These are phyloP conservation scores for Podaxis sp. DNA, from an alignment of 768 basidiomycete genomes.

Conservation along the genomic window DNA sequence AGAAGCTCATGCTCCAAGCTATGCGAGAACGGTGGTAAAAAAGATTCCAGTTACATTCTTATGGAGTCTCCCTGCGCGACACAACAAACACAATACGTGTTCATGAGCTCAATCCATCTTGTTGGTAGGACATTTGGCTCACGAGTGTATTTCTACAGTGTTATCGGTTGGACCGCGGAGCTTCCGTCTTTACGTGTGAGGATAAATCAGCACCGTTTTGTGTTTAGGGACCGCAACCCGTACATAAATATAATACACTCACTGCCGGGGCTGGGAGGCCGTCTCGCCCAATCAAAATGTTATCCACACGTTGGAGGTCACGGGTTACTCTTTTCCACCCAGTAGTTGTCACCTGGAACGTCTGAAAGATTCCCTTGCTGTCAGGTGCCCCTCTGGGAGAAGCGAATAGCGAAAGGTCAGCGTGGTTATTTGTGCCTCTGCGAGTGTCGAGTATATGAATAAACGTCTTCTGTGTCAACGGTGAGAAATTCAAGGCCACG, in stretches of 20 bases:
- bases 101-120: too few species aligned
- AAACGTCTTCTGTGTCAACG: not conserved
- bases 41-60: too few species aligned
- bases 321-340: not conserved
- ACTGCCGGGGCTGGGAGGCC: not conserved
- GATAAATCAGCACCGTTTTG: too few species aligned
- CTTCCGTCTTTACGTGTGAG: too few species aligned
- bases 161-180: too few species aligned
- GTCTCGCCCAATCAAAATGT: not conserved
- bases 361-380: not conserved
- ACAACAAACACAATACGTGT: not conserved
- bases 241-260: not conserved
- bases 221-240: too few species aligned
- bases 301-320: not conserved
- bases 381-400: conserved; percentile 5
- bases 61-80: too few species aligned
- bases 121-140: too few species aligned
- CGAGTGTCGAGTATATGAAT: not conserved
- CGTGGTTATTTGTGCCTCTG: not conserved
- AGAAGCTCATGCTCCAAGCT: not conserved
- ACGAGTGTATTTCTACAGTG: too few species aligned
- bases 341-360: not conserved
- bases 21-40: too few species aligned
- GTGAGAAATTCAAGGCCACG: not conserved
- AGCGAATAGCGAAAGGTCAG: not conserved